phyloP scores from a whole-genome alignment of 2,329 filamentous ascomycete species.

The Penicillium sp. region DNA sequence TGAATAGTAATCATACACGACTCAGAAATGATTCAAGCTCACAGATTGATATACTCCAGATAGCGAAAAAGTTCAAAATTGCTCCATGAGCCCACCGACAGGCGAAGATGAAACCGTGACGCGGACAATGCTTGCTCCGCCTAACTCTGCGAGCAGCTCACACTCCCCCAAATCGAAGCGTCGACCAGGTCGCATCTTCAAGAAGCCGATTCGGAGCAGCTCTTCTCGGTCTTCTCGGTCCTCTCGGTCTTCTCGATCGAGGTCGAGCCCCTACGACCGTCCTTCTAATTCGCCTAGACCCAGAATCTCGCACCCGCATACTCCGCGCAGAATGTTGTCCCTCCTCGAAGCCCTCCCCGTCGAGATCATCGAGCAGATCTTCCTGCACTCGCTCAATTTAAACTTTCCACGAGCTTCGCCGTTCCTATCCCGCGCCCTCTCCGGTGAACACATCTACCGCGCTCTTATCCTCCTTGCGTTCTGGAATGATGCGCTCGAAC shows the following conservation, averaged over 20 bases:
- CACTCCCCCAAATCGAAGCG: conserved; percentile 2
- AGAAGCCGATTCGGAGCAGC: conserved; percentile 4
- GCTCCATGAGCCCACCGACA: neutral
- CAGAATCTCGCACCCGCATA: neutral
- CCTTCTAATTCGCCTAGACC: conserved; percentile 4
- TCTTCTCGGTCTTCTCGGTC: conserved; percentile 1
- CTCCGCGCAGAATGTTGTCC: conserved; percentile 21
- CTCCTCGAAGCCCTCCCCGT: conserved; percentile 47
- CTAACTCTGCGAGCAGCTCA: neutral
- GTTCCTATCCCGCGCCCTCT: conserved; percentile 39
- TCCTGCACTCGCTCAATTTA: conserved; percentile 48
- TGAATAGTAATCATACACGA: neutral
- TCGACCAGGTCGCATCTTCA: conserved; percentile 11
- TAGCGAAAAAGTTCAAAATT: neutral
- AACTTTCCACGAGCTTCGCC: conserved; percentile 45
- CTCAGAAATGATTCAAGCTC: neutral
- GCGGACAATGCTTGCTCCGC: neutral
- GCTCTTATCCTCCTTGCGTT: conserved; percentile 42
- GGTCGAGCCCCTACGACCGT: conserved; percentile 4
- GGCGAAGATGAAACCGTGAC: neutral
- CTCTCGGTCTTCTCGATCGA: conserved; percentile 4
- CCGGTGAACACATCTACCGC: conserved; percentile 41
- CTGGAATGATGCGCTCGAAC: conserved; percentile 30
- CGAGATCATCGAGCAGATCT: conserved; percentile 54
- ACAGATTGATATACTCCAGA: neutral